These are phyloP conservation scores for Aspergillus fructus DNA, from an alignment of 2,329 filamentous ascomycete genomes.

Conservation along the genomic window DNA sequence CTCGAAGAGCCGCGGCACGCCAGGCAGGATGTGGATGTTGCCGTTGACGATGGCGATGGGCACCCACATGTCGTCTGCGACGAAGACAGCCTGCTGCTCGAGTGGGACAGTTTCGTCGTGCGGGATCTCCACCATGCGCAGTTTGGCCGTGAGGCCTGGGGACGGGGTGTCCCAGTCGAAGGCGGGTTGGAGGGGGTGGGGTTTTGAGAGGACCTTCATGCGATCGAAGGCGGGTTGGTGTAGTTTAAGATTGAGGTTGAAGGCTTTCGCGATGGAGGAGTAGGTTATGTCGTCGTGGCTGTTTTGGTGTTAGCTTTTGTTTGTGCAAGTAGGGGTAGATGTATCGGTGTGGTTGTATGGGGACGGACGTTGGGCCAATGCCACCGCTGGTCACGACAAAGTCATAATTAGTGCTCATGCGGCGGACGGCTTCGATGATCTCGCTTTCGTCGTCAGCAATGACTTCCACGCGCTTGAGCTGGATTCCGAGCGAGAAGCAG, in stretches of 20 bases:
- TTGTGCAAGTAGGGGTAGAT: not conserved
- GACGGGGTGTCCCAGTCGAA: conserved; percentile 86
- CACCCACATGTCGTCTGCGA: conserved; percentile 82
- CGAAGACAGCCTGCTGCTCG: conserved; percentile 74
- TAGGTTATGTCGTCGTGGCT: conserved; percentile 99
- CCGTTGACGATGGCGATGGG: conserved; percentile 85
- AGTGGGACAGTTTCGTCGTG: conserved; percentile 66
- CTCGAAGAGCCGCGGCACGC: conserved; percentile 83
- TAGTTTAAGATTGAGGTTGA: conserved; percentile 71
- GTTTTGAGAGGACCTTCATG: conserved; percentile 80
- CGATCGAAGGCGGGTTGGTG: conserved; percentile 74
- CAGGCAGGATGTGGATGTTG: conserved; percentile 90
- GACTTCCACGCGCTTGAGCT: conserved; percentile 83
- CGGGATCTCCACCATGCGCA: conserved; percentile 88
- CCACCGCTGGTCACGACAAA: conserved; percentile 94
- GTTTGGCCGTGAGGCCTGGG: conserved; percentile 72
- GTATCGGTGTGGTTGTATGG: not conserved
- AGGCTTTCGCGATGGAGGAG: conserved; percentile 87
- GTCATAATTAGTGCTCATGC: conserved; percentile 89
- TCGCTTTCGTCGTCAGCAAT: conserved; percentile 90
- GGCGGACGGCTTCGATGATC: conserved; percentile 80
- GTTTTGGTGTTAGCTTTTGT: not conserved
- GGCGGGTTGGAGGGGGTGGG: conserved; percentile 67
- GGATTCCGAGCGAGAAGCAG: conserved; percentile 64
- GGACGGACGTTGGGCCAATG: conserved; percentile 84